These are phyloP conservation scores for Thermochaetoides dissita DNA, from an alignment of 2,329 filamentous ascomycete genomes.

Conservation along the genomic window DNA sequence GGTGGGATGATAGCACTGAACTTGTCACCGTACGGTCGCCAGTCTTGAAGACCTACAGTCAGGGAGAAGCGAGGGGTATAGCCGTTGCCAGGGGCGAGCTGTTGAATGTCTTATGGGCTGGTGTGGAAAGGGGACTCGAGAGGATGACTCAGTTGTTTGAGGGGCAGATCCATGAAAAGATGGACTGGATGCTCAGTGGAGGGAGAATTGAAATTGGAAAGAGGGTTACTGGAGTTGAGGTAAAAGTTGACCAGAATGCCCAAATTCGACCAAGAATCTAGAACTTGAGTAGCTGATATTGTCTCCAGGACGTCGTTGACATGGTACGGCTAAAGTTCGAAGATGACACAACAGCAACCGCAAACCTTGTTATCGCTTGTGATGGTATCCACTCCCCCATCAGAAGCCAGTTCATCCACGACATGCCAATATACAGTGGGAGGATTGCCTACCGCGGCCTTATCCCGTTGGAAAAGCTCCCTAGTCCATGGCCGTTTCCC, in stretches of 20 bases:
- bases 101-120: conserved; percentile 15
- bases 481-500: conserved; percentile 13
- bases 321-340: conserved; percentile 15
- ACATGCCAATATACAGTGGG: conserved; percentile 13
- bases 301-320: conserved; percentile 1
- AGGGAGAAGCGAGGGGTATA: conserved; percentile 9
- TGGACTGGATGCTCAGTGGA: conserved; percentile 13
- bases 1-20: conserved; percentile 22
- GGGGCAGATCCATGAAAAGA: conserved; percentile 11
- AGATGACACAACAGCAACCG: conserved; percentile 13
- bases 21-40: conserved; percentile 17
- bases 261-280: too few species aligned
- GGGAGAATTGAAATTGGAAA: conserved; percentile 10
- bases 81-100: conserved; percentile 15
- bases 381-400: conserved; percentile 22
- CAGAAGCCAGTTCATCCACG: conserved; percentile 12
- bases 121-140: not conserved
- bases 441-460: conserved; percentile 16
- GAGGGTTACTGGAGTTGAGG: not conserved
- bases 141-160: conserved; percentile 9
- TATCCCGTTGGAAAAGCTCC: conserved; percentile 9
- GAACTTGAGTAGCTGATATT: not conserved
- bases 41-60: not conserved
- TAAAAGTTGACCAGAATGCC: not conserved
- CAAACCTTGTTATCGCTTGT: conserved; percentile 19